Conservation (phyloP, 202 grass and related monocot species). For the Cymbopogon flexuosus region DNA sequence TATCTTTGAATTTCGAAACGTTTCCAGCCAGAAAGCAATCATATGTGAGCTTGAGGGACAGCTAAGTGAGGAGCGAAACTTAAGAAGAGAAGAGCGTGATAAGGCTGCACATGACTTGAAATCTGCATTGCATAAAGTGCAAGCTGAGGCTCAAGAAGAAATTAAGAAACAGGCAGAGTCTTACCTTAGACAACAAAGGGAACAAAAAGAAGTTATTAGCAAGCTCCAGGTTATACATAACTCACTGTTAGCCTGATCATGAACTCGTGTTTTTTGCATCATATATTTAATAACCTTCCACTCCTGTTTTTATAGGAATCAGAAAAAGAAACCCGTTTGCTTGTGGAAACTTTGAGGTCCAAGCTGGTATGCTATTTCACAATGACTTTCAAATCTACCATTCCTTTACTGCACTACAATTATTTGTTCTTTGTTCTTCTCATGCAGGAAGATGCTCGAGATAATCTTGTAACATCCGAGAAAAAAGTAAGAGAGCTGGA, state of each 20-base stretch:
- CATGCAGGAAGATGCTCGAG: constrained; percentile 67
- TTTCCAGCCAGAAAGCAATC: constrained; percentile 76
- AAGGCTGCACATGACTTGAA: constrained; percentile 73
- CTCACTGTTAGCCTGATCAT: constrained; percentile 8
- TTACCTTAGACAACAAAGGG: constrained; percentile 67
- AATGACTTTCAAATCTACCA: constrained; percentile 9
- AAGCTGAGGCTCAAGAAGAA: constrained; percentile 68
- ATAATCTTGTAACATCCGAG: constrained; percentile 84
- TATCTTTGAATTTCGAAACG: constrained; percentile 23
- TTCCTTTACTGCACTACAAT: constrained; percentile 16
- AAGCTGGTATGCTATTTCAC: constrained; percentile 63
- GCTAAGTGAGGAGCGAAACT: constrained; percentile 77
- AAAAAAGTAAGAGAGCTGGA: constrained; percentile 74
- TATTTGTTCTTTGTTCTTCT: constrained; percentile 26
- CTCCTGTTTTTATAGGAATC: constrained; percentile 57
- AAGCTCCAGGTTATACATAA: constrained; percentile 70
- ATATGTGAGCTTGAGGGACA: constrained; percentile 83
- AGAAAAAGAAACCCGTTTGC: constrained; percentile 73
- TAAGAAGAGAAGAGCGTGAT: constrained; percentile 85
- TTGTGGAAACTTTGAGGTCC: constrained; percentile 73
- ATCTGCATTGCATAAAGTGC: constrained; percentile 69
- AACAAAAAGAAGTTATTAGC: constrained; percentile 85
- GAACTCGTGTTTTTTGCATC: neutral
- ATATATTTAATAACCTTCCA: constrained; percentile 15
- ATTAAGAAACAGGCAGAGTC: constrained; percentile 59